Base-by-base conservation (phyloP, 1,284 basidiomycete species). In the Phellopilus nigrolimitatus region DNA sequence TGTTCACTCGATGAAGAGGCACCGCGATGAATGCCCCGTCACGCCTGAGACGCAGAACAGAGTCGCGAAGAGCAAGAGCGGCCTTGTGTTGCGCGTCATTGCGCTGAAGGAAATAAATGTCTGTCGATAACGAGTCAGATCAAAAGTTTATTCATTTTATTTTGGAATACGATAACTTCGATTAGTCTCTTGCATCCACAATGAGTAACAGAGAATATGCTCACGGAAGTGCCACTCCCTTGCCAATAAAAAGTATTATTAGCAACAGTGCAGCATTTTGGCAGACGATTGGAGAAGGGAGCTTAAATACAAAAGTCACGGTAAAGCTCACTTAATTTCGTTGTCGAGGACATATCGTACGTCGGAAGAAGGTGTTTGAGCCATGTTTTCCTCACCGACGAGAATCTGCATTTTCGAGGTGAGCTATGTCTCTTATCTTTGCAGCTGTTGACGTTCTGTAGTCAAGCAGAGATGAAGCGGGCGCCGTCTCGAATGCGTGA, bases 141-240 rank as follows among this genome's bases (percentile, higher is more conserved):
- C 22, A 49, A 40, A 36, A 7, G 24, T 12, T 44, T 13, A 21
- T 8, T 15, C 15, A 36, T 42, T 21, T 12, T 8, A 41, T n/a
- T n/a, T n/a, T n/a, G 15, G 9, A 30, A 39, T 3, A 6, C 3
- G 31, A 19, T 15, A 4, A 25, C 28, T 38, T 34, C 25, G 15
- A 22, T 27, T 12, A 15, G 36, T 27, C 21, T 40, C 13, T n/a
- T 25, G 8, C 10, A 17, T 10, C 17, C 8, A 22, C 45, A 27
- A n/a, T 49, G 22, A 43, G 25, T 12, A 25, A 43, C 10, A 31
- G 24, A 47, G 8, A 12, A 40, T 13, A 19, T 17, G 25, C 76
- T 59, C 62, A 87, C 85, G 84, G 60, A 88, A 88, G 61, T 88
- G 84, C 84, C 84, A 88, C 64, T 88, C 84, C 61, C 84, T 86